Conservation (phyloP, 2,329 filamentous ascomycete species). For the Sporothrix protearum region DNA sequence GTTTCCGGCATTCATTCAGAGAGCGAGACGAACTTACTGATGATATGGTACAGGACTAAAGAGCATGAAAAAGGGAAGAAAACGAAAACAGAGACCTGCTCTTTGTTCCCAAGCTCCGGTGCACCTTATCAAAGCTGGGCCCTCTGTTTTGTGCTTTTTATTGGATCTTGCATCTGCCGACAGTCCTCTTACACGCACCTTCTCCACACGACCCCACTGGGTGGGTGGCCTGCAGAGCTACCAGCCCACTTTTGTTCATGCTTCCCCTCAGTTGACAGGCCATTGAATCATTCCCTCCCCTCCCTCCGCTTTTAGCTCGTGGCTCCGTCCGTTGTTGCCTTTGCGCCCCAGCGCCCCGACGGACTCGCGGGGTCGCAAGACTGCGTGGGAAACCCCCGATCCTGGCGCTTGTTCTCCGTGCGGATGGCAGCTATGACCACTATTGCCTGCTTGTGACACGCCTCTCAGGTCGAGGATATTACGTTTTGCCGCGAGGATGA, state of each 20-base stretch:
- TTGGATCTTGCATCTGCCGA: conserved; percentile 29
- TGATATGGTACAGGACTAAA: background rate
- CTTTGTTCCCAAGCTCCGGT: background rate
- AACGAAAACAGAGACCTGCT: background rate
- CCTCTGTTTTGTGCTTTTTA: conserved; percentile 10
- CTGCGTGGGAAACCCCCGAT: conserved; percentile 8
- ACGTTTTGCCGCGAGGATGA: background rate
- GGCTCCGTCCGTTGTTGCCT: conserved; percentile 1
- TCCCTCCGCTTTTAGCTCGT: background rate
- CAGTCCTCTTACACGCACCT: conserved; percentile 13
- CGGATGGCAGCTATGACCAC: background rate
- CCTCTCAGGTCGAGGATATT: background rate
- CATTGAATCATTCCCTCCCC: conserved; percentile 10
- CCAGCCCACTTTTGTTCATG: conserved; percentile 10
- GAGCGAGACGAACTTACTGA: background rate
- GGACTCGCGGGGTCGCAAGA: background rate
- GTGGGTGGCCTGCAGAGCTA: conserved; percentile 13
- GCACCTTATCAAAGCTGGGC: background rate
- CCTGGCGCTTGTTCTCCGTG: background rate
- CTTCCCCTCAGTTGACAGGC: conserved; percentile 23
- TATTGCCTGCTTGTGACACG: background rate
- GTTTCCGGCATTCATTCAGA: background rate
- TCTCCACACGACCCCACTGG: conserved; percentile 24
- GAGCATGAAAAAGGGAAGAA: background rate
- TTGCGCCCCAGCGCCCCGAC: background rate